Percentiles rank a stretch among this genome's conserved stretches.
phyloP scores from a whole-genome alignment of 352 stramenopile genomes.

The Phytophthora pistaciae region DNA sequence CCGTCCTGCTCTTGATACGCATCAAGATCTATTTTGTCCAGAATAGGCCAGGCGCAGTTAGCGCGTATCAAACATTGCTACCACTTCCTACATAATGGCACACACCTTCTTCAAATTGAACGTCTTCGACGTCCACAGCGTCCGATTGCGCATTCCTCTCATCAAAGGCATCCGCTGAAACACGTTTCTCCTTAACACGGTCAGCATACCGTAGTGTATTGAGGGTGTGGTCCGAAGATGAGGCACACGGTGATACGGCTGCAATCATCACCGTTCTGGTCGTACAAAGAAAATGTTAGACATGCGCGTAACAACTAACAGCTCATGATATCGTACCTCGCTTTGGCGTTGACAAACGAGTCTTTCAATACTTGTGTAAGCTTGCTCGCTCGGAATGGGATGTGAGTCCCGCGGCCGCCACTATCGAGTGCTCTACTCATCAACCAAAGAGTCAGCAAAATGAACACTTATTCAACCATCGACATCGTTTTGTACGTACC shows the following conservation, averaged over 20 bases:
- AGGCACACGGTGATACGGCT: constrained; percentile 94
- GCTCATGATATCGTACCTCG: constrained; percentile 46
- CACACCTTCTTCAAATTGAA: constrained; percentile 68
- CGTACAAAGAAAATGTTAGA: constrained; percentile 4
- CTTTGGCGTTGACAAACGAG: constrained; percentile 96
- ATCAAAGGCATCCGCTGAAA: constrained; percentile 76
- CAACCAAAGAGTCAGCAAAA: constrained; percentile 2
- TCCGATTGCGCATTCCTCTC: constrained; percentile 41
- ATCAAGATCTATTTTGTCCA: constrained; percentile 15
- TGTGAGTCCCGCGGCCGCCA: constrained; percentile 88
- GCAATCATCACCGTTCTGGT: constrained; percentile 97
- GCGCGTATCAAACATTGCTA: background rate
- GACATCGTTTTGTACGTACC: constrained; percentile 40
- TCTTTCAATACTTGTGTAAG: constrained; percentile 99
- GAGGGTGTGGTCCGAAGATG: constrained; percentile 95
- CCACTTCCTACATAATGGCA: background rate
- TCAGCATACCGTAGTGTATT: constrained; percentile 98
- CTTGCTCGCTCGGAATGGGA: constrained; percentile 97
- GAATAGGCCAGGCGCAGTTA: background rate
- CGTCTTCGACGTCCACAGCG: constrained; percentile 60
- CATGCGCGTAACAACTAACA: background rate
- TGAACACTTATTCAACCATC: background rate
- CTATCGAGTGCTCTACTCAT: constrained; percentile 88
- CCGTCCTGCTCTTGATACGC: constrained; percentile 47
- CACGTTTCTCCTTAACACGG: constrained; percentile 96